These are phyloP conservation scores for Leccinum olivaceopallidum DNA, from an alignment of 768 basidiomycete species.

Conservation along the genomic window DNA sequence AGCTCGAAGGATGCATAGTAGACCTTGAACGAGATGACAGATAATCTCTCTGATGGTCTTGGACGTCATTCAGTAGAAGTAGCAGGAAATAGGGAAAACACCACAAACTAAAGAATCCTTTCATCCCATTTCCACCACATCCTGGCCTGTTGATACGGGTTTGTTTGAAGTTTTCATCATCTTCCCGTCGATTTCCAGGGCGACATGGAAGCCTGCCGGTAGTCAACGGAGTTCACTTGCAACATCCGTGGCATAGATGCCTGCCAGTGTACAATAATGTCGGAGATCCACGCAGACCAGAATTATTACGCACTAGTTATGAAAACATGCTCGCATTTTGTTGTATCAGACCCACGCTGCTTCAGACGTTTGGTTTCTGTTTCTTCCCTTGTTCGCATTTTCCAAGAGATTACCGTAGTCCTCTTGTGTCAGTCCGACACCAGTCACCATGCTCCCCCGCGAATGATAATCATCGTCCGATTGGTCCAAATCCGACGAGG, in stretches of 20 bases:
- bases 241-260: not conserved
- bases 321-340: no score
- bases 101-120: not conserved
- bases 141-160: not conserved
- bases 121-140: not conserved
- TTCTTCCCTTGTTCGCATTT: conserved; percentile 64
- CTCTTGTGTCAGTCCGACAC: conserved; percentile 37
- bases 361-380: no score
- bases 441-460: conserved; percentile 30
- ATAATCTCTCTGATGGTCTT: not conserved
- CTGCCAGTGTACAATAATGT: not conserved
- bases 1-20: not conserved
- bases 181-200: not conserved
- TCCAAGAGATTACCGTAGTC: conserved; percentile 77
- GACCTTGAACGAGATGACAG: not conserved
- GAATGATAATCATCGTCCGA: conserved; percentile 64
- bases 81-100: not conserved
- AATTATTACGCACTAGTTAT: no score
- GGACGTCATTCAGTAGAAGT: not conserved
- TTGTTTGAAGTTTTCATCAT: not conserved
- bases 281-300: not conserved
- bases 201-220: not conserved
- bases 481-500: conserved; percentile 46
- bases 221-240: not conserved
- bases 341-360: no score